phyloP scores from a whole-genome alignment of 1,284 basidiomycete genomes.

The Termitomyces sp. region DNA sequence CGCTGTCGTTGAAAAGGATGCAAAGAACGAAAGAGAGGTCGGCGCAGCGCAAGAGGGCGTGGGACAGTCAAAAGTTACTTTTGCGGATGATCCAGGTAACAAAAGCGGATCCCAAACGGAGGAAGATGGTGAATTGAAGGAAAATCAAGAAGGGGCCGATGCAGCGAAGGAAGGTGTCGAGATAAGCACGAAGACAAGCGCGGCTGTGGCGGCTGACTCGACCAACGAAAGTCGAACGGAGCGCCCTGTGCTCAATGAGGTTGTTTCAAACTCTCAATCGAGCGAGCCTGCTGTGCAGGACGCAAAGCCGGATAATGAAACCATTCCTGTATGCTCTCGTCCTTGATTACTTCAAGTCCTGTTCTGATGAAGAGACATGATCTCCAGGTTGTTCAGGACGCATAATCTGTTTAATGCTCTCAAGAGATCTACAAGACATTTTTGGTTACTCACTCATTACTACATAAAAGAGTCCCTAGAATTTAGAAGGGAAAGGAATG shows the following conservation, averaged over 20 bases:
- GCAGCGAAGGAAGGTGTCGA: not conserved
- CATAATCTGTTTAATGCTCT: not conserved
- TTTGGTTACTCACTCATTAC: not conserved
- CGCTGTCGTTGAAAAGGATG: not conserved
- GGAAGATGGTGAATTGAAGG: not conserved
- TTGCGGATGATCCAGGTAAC: not conserved
- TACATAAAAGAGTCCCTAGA: no score
- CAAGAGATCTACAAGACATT: not conserved
- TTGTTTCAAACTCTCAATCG: not conserved
- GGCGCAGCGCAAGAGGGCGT: not conserved
- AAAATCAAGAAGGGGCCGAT: not conserved
- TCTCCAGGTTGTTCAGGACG: not conserved
- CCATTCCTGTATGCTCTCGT: not conserved
- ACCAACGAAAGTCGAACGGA: no score
- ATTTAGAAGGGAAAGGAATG: no score
- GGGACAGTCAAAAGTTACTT: not conserved
- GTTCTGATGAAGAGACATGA: not conserved
- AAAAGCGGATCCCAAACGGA: not conserved
- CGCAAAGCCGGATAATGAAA: not conserved
- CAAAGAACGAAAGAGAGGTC: conserved; percentile 9
- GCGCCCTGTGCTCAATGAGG: not conserved
- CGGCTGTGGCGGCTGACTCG: not conserved
- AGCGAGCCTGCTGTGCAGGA: not conserved
- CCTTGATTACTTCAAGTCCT: not conserved
- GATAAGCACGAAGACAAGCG: not conserved